Conservation (phyloP, 2,329 filamentous ascomycete species). For the Monilinia vaccinii-corymbosi region DNA sequence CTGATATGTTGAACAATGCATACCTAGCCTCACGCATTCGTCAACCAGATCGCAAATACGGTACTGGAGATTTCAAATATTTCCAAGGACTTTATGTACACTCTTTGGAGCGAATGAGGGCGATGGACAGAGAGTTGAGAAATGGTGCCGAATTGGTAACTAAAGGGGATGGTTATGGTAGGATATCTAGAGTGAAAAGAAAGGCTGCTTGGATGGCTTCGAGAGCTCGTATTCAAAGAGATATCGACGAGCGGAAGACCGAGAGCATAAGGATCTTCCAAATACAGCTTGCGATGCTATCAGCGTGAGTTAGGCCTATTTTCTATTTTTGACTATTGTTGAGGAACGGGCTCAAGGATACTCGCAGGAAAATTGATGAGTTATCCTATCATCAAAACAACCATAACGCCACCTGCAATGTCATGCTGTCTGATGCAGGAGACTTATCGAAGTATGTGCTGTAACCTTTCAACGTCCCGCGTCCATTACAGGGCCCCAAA, state of each 20-base stretch:
- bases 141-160: conserved; percentile 11
- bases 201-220: conserved; percentile 17
- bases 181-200: conserved; percentile 17
- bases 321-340: not conserved
- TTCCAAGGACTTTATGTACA: conserved; percentile 16
- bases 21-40: conserved; percentile 17
- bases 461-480: not conserved
- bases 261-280: conserved; percentile 20
- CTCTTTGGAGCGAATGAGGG: conserved; percentile 15
- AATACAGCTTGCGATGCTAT: conserved; percentile 19
- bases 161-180: conserved; percentile 15
- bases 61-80: conserved; percentile 18
- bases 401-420: conserved; percentile 15
- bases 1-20: conserved; percentile 20
- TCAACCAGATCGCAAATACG: conserved; percentile 15
- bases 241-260: conserved; percentile 17
- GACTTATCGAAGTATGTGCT: conserved; percentile 8
- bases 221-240: conserved; percentile 15
- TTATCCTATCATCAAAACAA: conserved; percentile 20
- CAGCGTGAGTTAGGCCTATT: conserved; percentile 15
- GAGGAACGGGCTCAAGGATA: not conserved
- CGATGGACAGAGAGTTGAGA: conserved; percentile 15
- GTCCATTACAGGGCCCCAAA: not conserved
- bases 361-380: conserved; percentile 19
- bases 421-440: conserved; percentile 7